Base-by-base conservation (phyloP, 2,329 filamentous ascomycete genomes). In the Xylariales sp. region DNA sequence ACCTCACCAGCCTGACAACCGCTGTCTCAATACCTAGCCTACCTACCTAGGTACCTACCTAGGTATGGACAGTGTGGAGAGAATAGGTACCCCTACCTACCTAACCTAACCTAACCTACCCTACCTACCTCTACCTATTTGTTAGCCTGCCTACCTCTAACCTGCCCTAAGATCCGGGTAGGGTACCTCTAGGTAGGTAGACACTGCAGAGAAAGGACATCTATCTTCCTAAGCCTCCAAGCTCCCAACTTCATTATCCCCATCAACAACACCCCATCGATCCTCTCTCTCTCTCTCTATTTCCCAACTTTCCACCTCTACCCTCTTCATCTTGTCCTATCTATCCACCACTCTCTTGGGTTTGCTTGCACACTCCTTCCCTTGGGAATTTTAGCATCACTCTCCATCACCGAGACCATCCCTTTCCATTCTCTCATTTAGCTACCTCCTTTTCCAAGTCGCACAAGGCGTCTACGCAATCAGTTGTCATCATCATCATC, bases 381-480 rank as follows among this genome's bases (percentile, higher is more conserved):
- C 71, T 73, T 72, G 73, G 73, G 74, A 68, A 73, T 74, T 73
- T 74, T 58, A 70, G 70, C 69, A 75, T 73, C 71, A 54, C 68
- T 75, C 77, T 79, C 77, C 74, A 73, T 69, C 73, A 76, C 73
- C 78, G 75, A 80, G 64, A 67, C 43, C 54, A 78, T 78, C 81
- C 78, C 76, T 77, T 82, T 85, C 82, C 81, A 81, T 83, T 78
- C 75, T 77, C 76, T 76, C 76, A 75, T 79, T 81, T 76, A 76
- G 74, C 62, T 68, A 58, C 76, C 78, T 79, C 78, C 79, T 82
- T 82, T 69, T 62, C 45, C 18, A 63, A 63, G 60, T 65, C 67
- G 69, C 69, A 69, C 67, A 64, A 62, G 41, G 49, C 67, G 67
- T 63, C 61, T 41, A 67, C 69, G 58, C 61, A 66, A 69, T 62